These are phyloP conservation scores for Xylaria telfairii DNA, from an alignment of 495 filamentous ascomycete species.

Conservation along the genomic window DNA sequence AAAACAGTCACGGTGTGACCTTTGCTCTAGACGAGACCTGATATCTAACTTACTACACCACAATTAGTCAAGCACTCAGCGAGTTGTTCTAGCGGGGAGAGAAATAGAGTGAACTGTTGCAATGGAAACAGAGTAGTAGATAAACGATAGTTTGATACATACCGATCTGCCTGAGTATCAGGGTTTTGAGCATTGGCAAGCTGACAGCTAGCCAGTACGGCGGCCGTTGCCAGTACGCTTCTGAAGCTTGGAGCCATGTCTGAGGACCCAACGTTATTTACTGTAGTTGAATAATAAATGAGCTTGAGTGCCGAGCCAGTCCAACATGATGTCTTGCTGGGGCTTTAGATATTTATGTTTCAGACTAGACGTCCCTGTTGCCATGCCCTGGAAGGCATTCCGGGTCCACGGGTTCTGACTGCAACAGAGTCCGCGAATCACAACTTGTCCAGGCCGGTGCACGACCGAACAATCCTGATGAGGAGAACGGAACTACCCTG, in stretches of 20 bases:
- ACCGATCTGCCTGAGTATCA: constrained; percentile 22
- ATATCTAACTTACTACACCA: constrained; percentile 14
- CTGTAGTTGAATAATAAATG: not conserved
- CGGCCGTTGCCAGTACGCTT: constrained; percentile 15
- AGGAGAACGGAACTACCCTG: constrained; percentile 20
- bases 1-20: not conserved
- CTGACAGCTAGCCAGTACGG: constrained; percentile 16
- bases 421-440: constrained; percentile 12
- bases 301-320: constrained; percentile 1
- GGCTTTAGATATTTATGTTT: constrained; percentile 9
- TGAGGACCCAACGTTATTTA: not conserved
- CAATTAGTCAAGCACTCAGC: constrained; percentile 11
- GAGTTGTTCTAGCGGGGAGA: not conserved
- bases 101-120: not conserved
- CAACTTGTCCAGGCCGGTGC: not conserved
- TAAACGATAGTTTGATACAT: not conserved
- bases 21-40: not conserved
- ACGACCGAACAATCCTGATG: constrained; percentile 19
- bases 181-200: constrained; percentile 24
- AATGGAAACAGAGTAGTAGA: not conserved
- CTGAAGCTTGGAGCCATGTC: constrained; percentile 26
- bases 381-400: not conserved
- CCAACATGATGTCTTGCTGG: not conserved
- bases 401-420: constrained; percentile 5
- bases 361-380: not conserved